Evolutionary conservation across 78 protist species (phyloP), one percentile per base, ranked within the genome.

Genomic region (Andalucia godoyi): DNA sequence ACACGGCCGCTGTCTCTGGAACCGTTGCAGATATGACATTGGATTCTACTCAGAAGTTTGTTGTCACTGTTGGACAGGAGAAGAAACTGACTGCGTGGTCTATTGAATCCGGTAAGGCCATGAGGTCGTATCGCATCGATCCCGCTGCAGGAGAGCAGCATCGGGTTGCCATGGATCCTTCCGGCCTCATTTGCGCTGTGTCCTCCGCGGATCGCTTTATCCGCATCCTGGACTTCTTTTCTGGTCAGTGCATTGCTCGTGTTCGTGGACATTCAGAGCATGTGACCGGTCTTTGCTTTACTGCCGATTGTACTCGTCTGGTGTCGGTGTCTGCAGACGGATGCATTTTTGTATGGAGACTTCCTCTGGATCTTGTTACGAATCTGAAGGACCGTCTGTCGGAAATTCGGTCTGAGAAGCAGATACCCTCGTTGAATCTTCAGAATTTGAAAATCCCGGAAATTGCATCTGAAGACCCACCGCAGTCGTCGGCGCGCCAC

Each of bases 31-130:
- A 57, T 40, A 57, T 57, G 62, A 40, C 30, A 34, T 18, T 57
- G 23, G 62, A 57, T 8, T 18, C 32, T n/a, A 57, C 62, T 25
- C 30, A 57, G 23, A 7, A 13, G 34, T 57, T 29, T 57, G 43
- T 57, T 4, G 62, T 57, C 46, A 57, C 62, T 8, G 62, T 40
- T 8, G 62, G 62, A 6, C 62, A 57, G 15, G 62, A 57, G n/a
- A 57, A 57, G 39, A 17, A 27, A 12, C 62, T 57, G 43, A 57
- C 30, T 40, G 8, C 34, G 46, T 27, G 34, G 46, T 36, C 4
- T 40, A 57, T 57, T 9, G n/a, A 7, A 34, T 36, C 62, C n/a
- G 62, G 62, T 8, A 57, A 57, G 8, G 18, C 18, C 15, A n/a
- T n/a, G n/a, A n/a, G n/a, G n/a, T n/a, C n/a, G n/a, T n/a, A n/a